Percentiles rank a stretch among this genome's conserved stretches.
Evolutionary conservation across 768 basidiomycete genomes (phyloP).

Genomic region (Hortiboletus campestris): DNA sequence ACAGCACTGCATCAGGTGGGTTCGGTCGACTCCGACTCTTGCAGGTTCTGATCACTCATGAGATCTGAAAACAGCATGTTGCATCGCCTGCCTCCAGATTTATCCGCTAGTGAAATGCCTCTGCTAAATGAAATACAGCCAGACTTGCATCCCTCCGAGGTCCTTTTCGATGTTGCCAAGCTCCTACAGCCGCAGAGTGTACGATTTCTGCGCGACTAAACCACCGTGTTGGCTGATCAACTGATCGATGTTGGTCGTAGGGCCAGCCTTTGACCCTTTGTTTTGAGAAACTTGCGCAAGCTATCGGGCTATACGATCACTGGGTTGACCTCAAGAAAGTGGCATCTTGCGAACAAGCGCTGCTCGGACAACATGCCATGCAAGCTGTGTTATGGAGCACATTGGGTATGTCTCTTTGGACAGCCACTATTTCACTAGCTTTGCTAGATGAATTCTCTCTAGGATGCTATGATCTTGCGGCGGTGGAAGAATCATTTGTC

Average conservation of each 20-base stretch:
- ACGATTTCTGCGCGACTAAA: constrained; percentile 13
- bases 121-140: constrained; percentile 72
- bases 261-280: constrained; percentile 68
- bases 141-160: constrained; percentile 71
- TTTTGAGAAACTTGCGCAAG: constrained; percentile 67
- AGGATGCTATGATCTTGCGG: constrained; percentile 69
- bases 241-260: constrained; percentile 36
- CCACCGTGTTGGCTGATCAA: not conserved
- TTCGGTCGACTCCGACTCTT: not conserved
- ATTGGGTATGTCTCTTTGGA: constrained; percentile 45
- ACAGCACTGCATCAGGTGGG: constrained; percentile 77
- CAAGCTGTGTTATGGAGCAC: constrained; percentile 73
- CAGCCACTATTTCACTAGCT: not conserved
- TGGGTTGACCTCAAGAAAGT: constrained; percentile 61
- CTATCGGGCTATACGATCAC: constrained; percentile 66
- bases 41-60: constrained; percentile 13
- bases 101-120: constrained; percentile 40
- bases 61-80: constrained; percentile 48
- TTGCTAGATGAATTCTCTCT: constrained; percentile 8
- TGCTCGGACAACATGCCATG: constrained; percentile 72
- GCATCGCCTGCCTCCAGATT: constrained; percentile 61
- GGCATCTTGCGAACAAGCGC: constrained; percentile 51
- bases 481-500: constrained; percentile 67
- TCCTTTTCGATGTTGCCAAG: constrained; percentile 75
- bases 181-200: constrained; percentile 68